A percentile compares a stretch with the other conserved stretches of the same genome.
Evolutionary conservation across 441 rosid genomes (phyloP).

Genomic region (Macaranga tanarius): DNA sequence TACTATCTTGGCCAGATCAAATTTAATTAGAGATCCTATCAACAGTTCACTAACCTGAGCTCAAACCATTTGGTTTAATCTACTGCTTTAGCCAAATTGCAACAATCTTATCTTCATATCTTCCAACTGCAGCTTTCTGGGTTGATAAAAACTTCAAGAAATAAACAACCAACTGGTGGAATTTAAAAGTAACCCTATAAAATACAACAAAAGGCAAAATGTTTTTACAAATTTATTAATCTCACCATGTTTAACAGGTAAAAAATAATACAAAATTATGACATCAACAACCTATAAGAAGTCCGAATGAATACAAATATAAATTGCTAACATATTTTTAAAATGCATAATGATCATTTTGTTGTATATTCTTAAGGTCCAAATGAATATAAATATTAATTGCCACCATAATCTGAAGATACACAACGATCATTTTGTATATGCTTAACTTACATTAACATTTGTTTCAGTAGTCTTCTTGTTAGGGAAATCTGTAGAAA

Average conservation of each 20-base stretch:
- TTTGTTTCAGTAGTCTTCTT: slow-evolving; percentile 41
- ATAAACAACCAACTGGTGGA: neutral
- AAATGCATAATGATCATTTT: no score
- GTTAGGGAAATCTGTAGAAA: slow-evolving; percentile 73
- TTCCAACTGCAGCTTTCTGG: neutral
- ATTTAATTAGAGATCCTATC: no score
- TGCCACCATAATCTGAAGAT: neutral
- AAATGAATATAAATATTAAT: no score
- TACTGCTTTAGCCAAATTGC: no score
- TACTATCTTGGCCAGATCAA: neutral
- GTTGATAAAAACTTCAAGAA: neutral
- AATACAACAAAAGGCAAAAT: neutral
- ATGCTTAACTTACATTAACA: slow-evolving; percentile 25
- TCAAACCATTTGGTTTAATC: no score
- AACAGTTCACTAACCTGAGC: neutral
- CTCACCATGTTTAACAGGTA: slow-evolving; percentile 14
- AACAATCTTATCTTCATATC: neutral
- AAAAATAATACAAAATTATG: slow-evolving; percentile 16
- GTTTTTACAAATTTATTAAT: neutral
- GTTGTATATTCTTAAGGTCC: no score
- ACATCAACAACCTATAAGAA: neutral
- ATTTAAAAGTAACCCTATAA: neutral
- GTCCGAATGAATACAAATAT: neutral
- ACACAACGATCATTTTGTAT: neutral
- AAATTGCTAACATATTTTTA: no score